A percentile compares a stretch with the other conserved stretches of the same genome.
phyloP scores from a whole-genome alignment of 805 yeast species.

The Yamadazyma sp. region DNA sequence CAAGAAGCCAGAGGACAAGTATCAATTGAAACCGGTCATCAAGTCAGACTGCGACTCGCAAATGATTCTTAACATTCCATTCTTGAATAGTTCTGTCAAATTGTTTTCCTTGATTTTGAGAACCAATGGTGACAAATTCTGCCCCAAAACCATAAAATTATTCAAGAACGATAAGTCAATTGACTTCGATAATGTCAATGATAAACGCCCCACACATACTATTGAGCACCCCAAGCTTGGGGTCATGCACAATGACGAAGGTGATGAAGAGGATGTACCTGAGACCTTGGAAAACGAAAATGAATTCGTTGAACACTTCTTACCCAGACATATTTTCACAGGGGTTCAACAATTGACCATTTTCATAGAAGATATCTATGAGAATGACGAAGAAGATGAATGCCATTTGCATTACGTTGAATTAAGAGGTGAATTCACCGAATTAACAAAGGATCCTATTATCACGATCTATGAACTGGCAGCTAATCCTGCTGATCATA shows the following conservation, averaged over 20 bases:
- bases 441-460: constrained; percentile 63
- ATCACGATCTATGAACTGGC: constrained; percentile 83
- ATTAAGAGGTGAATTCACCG: constrained; percentile 67
- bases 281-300: constrained; percentile 28
- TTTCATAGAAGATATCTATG: constrained; percentile 60
- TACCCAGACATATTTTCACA: constrained; percentile 73
- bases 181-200: constrained; percentile 67
- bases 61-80: constrained; percentile 73
- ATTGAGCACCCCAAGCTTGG: constrained; percentile 69
- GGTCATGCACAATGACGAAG: constrained; percentile 36
- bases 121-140: constrained; percentile 55
- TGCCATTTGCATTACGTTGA: constrained; percentile 69
- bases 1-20: constrained; percentile 49
- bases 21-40: constrained; percentile 42
- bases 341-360: constrained; percentile 66
- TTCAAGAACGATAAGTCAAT: constrained; percentile 67
- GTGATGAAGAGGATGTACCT: constrained; percentile 37
- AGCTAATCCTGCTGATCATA: constrained; percentile 90
- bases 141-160: constrained; percentile 68
- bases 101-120: constrained; percentile 71
- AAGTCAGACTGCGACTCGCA: constrained; percentile 84
- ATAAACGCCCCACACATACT: constrained; percentile 46
- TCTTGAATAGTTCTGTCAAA: constrained; percentile 65
- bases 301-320: constrained; percentile 74
- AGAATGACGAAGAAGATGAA: constrained; percentile 49